Evolutionary conservation across 495 filamentous ascomycete species (phyloP).

Genomic region (Thozetella sp.): DNA sequence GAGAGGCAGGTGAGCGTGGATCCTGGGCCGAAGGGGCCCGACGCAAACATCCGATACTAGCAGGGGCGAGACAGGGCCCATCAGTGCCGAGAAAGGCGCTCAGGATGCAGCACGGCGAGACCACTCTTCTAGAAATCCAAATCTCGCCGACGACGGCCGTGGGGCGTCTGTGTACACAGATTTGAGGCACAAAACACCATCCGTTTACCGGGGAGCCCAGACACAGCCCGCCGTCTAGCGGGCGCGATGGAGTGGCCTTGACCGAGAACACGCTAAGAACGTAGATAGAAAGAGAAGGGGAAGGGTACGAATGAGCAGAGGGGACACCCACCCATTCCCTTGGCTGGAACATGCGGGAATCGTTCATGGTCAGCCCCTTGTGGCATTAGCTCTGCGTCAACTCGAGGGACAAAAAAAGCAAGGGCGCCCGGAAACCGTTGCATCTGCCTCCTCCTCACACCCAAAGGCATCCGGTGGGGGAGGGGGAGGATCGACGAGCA

Average conservation of each 20-base stretch:
- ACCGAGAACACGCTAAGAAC: conserved; percentile 15
- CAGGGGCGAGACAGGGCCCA: conserved; percentile 27
- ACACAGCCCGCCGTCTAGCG: too few species aligned
- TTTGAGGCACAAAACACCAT: not conserved
- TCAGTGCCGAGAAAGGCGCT: conserved; percentile 19
- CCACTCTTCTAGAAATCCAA: not conserved
- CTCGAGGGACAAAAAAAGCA: conserved; percentile 49
- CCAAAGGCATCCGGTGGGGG: conserved; percentile 19
- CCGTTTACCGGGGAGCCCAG: not conserved
- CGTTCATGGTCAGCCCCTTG: conserved; percentile 37
- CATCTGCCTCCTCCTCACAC: conserved; percentile 30
- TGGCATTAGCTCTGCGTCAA: conserved; percentile 45
- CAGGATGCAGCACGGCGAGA: conserved; percentile 3
- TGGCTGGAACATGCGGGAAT: conserved; percentile 38
- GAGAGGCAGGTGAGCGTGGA: conserved; percentile 18
- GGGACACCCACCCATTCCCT: conserved; percentile 34
- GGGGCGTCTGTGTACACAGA: not conserved
- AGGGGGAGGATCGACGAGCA: conserved; percentile 26
- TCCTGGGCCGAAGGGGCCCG: conserved; percentile 25
- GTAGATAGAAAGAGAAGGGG: conserved; percentile 16
- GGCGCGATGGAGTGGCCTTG: too few species aligned
- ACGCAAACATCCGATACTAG: conserved; percentile 30
- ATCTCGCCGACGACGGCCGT: conserved; percentile 10
- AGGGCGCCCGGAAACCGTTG: conserved; percentile 38
- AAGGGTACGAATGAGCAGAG: conserved; percentile 24